Evolutionary conservation across 1,284 basidiomycete genomes (phyloP).

Genomic region (Violaceomyces palustris): DNA sequence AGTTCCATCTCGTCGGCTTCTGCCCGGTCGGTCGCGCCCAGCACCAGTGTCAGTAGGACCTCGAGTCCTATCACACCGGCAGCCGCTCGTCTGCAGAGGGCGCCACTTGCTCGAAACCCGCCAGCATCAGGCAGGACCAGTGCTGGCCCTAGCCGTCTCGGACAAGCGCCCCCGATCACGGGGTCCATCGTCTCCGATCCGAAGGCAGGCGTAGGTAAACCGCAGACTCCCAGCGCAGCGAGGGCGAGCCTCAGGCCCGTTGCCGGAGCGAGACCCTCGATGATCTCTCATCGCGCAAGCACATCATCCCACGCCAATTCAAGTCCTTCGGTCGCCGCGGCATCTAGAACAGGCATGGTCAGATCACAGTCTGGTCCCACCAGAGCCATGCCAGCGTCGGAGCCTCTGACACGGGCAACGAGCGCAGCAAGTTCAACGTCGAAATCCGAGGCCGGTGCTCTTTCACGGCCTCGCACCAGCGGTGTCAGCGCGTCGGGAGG

Average conservation of each 20-base stretch:
- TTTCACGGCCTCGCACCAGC: too few species aligned
- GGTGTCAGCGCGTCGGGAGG: too few species aligned
- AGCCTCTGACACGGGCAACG: too few species aligned
- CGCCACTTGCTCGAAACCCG: background rate
- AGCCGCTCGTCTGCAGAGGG: constrained; percentile 3
- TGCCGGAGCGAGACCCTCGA: constrained; percentile 23
- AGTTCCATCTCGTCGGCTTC: constrained; percentile 11
- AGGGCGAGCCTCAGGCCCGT: constrained; percentile 37
- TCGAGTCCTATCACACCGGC: constrained; percentile 17
- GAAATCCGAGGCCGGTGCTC: too few species aligned
- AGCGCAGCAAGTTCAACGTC: too few species aligned
- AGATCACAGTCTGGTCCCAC: too few species aligned
- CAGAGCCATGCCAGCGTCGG: too few species aligned
- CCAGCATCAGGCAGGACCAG: constrained; percentile 1
- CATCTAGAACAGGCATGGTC: too few species aligned
- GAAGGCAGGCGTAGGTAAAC: constrained; percentile 3
- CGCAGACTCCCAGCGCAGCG: constrained; percentile 24
- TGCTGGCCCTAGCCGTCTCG: background rate
- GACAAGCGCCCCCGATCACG: background rate
- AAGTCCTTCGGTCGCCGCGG: constrained; percentile 13
- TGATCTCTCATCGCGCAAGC: constrained; percentile 17
- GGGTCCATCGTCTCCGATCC: background rate
- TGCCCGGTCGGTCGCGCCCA: constrained; percentile 11
- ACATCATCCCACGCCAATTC: constrained; percentile 11
- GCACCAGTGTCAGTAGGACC: constrained; percentile 14